Evolutionary conservation across 257 asterid genomes (phyloP), one percentile per base, ranked within the genome.

Genomic region (Lantana camara): DNA sequence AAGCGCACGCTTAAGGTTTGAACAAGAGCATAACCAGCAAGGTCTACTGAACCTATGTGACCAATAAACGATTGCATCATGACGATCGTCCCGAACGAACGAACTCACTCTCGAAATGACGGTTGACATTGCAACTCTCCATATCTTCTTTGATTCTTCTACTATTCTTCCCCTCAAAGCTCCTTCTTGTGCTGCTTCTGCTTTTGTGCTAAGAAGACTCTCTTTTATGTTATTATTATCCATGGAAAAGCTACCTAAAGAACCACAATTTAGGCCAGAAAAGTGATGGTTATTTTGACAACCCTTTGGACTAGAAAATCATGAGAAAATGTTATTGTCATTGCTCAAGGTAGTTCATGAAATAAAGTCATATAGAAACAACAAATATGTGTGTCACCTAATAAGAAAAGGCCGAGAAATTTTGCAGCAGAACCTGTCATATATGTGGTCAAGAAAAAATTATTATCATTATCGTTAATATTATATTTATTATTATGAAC

Each of bases 71-170:
- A 64, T 44, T 64, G 70, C 3, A 63, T 65, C 11, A 65, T 55
- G 1, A 65, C 56, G 2, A 65, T 16, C 22, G 63, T 53, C 13
- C 71, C 71, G 45, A 53, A 65, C 9, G n/a, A n/a, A n/a, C n/a
- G 71, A 65, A 41, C 55, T 40, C 46, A 53, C 46, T 29, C 71
- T 27, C 5, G 38, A 41, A 15, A 65, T 45, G 12, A 65, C 55
- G 19, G 63, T 9, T 12, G 71, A 55, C 45, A 54, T 16, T 7
- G 71, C 71, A 27, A 65, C 61, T 53, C 48, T 65, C 71, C 71
- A 65, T 65, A 65, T 65, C 23, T 65, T 65, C 23, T 65, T 65
- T 0, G 63, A 65, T 37, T 65, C 71, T 41, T 53, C 63, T 3
- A 7, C 8, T 19, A 65, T 41, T 52, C 56, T 65, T 29, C 16